Evolutionary conservation across 176 grass and related monocot genomes (phyloP).

Genomic region (Eleusine indica): DNA sequence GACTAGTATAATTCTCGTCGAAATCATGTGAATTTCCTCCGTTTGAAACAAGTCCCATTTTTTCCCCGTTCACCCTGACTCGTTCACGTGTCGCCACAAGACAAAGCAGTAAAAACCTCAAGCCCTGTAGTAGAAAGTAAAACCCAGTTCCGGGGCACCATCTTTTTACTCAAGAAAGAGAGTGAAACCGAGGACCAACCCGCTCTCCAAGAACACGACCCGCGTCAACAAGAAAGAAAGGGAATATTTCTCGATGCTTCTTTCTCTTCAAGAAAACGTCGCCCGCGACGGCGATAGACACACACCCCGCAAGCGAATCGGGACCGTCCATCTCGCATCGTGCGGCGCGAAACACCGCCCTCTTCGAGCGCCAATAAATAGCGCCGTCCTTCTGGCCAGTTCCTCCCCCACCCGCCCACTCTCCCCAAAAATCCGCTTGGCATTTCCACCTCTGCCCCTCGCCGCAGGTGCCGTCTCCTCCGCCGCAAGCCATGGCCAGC

Average conservation of each 20-base stretch:
- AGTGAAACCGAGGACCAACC: background rate
- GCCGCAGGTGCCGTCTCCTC: background rate
- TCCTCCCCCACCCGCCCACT: background rate
- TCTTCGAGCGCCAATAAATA: constrained; percentile 32
- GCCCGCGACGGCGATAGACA: background rate
- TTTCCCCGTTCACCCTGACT: background rate
- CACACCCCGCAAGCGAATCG: background rate
- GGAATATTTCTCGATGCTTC: constrained; percentile 14
- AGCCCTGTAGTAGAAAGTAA: background rate
- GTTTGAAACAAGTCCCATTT: background rate
- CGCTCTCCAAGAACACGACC: constrained; percentile 2
- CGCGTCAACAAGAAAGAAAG: background rate
- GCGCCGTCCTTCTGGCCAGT: background rate
- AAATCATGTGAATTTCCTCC: background rate
- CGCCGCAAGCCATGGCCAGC: constrained; percentile 23
- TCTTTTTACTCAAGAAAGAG: constrained; percentile 32
- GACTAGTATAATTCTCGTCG: no score
- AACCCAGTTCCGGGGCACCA: background rate
- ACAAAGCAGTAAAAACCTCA: background rate
- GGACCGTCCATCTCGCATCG: background rate
- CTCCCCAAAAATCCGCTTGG: background rate
- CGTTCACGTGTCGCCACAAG: no score
- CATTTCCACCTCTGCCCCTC: background rate
- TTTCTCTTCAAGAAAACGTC: constrained; percentile 48
- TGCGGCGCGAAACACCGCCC: background rate